A percentile compares a stretch with the other conserved stretches of the same genome.
These are phyloP conservation scores for Pseudophaeomoniella oleicola DNA, from an alignment of 2,329 filamentous ascomycete species.

Conservation along the genomic window DNA sequence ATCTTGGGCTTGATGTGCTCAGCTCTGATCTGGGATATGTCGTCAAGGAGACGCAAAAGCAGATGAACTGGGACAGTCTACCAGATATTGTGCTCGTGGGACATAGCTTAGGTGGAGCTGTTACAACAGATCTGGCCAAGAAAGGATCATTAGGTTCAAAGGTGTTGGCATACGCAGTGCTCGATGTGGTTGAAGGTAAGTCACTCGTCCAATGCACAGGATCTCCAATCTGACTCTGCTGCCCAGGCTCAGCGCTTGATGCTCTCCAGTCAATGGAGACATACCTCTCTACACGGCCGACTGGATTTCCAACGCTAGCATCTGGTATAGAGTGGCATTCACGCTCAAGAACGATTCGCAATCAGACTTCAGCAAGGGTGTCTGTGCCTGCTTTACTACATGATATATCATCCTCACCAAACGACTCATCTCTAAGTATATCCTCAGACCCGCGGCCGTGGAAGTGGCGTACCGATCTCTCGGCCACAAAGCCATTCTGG, in stretches of 20 bases:
- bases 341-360: constrained; percentile 73
- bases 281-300: constrained; percentile 70
- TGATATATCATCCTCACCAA: constrained; percentile 21
- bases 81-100: constrained; percentile 74
- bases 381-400: constrained; percentile 71
- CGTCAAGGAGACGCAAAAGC: constrained; percentile 48
- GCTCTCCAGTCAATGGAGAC: constrained; percentile 88
- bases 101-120: constrained; percentile 83
- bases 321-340: constrained; percentile 90
- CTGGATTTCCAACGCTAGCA: constrained; percentile 60
- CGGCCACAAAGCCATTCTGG: constrained; percentile 79
- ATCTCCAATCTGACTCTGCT: background rate
- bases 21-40: constrained; percentile 58
- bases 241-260: constrained; percentile 69
- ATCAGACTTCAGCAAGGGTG: constrained; percentile 65
- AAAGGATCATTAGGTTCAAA: constrained; percentile 49
- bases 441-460: constrained; percentile 38
- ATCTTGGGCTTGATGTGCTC: constrained; percentile 55
- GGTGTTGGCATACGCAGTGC: constrained; percentile 71
- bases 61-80: constrained; percentile 58
- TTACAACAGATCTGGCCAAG: constrained; percentile 70
- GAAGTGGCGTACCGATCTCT: constrained; percentile 77
- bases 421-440: background rate
- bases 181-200: constrained; percentile 78
- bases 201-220: background rate